Evolutionary conservation across 306 rosid species (phyloP).

Genomic region (Argentina anserina): DNA sequence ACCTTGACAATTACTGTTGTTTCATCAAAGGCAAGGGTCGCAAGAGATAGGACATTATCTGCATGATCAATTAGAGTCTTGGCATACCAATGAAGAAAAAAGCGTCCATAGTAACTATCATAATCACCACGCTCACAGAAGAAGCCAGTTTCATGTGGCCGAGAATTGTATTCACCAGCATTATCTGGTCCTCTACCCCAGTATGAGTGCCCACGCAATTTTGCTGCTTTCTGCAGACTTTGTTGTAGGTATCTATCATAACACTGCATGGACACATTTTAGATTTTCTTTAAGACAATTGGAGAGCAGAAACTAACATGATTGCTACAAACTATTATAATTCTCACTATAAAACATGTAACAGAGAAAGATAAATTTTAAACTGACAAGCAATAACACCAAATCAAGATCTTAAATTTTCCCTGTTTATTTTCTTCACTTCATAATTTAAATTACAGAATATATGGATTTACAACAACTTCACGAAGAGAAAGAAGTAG

Average conservation of each 20-base stretch:
- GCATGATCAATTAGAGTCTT: conserved; percentile 77
- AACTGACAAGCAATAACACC: neutral
- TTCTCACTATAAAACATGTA: neutral
- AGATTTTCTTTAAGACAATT: neutral
- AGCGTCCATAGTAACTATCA: conserved; percentile 96
- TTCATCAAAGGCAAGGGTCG: conserved; percentile 92
- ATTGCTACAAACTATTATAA: neutral
- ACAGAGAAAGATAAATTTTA: neutral
- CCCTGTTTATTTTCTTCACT: neutral
- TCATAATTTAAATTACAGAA: conserved; percentile 5
- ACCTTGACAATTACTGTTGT: conserved; percentile 79
- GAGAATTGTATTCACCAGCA: conserved; percentile 86
- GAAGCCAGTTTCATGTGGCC: conserved; percentile 93
- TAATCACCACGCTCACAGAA: conserved; percentile 96
- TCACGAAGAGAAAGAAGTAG: neutral
- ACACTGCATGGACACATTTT: conserved; percentile 52
- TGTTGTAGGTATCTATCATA: conserved; percentile 84
- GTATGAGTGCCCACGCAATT: conserved; percentile 81
- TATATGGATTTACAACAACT: neutral
- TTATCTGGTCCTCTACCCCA: conserved; percentile 98
- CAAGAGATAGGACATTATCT: conserved; percentile 91
- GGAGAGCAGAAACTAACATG: neutral
- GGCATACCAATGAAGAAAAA: conserved; percentile 96
- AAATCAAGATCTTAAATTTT: neutral
- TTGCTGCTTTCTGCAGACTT: conserved; percentile 79